These are phyloP conservation scores for Saccharomyces hybrid DNA, from an alignment of 1,139 yeast species.

Conservation along the genomic window DNA sequence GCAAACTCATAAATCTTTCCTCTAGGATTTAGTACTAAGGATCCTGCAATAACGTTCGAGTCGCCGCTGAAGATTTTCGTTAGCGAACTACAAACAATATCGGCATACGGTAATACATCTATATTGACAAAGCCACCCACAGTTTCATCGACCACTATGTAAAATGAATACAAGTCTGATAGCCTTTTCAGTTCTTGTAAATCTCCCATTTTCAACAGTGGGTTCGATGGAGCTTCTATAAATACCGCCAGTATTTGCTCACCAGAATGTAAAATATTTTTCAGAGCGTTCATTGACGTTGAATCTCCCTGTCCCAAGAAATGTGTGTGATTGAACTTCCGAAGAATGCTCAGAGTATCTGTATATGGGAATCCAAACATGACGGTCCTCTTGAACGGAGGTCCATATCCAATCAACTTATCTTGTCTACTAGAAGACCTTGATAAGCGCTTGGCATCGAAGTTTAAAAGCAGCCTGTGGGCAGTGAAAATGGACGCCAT, in stretches of 20 bases:
- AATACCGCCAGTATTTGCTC: conserved; percentile 59
- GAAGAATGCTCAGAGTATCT: conserved; percentile 77
- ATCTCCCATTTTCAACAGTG: conserved; percentile 77
- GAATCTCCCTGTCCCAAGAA: conserved; percentile 83
- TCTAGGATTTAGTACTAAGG: conserved; percentile 69
- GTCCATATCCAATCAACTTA: conserved; percentile 20
- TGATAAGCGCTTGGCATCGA: conserved; percentile 25
- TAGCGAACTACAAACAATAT: conserved; percentile 83
- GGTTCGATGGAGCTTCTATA: conserved; percentile 93
- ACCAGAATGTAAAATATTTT: conserved; percentile 54
- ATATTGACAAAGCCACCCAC: conserved; percentile 85
- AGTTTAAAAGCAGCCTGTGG: conserved; percentile 54
- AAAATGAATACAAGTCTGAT: conserved; percentile 64
- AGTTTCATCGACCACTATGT: conserved; percentile 85
- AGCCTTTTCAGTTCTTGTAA: conserved; percentile 53
- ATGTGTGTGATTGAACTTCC: conserved; percentile 82
- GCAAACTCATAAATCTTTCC: conserved; percentile 48
- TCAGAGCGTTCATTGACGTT: conserved; percentile 60
- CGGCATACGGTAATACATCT: conserved; percentile 75
- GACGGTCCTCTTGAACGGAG: conserved; percentile 55
- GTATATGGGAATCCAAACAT: conserved; percentile 95
- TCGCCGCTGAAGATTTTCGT: conserved; percentile 94
- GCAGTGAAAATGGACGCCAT: conserved; percentile 89
- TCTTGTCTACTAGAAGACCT: conserved; percentile 11
- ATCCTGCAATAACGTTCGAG: conserved; percentile 93